These are phyloP conservation scores for Chrysosphaeria jannelii DNA, from an alignment of 2,329 filamentous ascomycete species.

Conservation along the genomic window DNA sequence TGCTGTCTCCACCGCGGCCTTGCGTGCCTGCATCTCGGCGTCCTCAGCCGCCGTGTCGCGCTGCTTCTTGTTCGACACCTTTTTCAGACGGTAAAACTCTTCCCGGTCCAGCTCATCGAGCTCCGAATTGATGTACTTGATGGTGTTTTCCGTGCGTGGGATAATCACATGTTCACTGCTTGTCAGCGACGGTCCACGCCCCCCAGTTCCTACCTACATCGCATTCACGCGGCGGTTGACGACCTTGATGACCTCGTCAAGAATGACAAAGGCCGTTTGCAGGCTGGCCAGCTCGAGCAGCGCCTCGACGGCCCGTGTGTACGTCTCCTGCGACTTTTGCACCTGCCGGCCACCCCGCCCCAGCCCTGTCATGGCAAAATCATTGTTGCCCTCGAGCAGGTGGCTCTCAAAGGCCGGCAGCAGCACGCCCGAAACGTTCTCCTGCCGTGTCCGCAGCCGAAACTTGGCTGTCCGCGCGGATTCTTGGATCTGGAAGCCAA, in stretches of 20 bases:
- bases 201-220: background rate
- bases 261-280: constrained; percentile 90
- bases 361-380: constrained; percentile 83
- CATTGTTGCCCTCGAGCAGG: constrained; percentile 64
- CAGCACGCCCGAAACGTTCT: constrained; percentile 93
- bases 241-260: constrained; percentile 97
- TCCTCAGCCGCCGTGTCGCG: constrained; percentile 42
- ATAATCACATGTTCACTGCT: constrained; percentile 74
- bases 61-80: constrained; percentile 67
- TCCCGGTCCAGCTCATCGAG: constrained; percentile 91
- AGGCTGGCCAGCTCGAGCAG: constrained; percentile 82
- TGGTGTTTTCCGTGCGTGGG: constrained; percentile 94
- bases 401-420: constrained; percentile 84
- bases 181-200: constrained; percentile 1
- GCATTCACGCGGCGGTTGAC: constrained; percentile 52
- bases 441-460: constrained; percentile 77
- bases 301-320: constrained; percentile 82
- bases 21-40: constrained; percentile 46
- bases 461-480: constrained; percentile 82
- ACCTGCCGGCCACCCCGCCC: constrained; percentile 96
- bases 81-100: constrained; percentile 93
- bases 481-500: constrained; percentile 92
- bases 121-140: constrained; percentile 98
- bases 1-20: constrained; percentile 16
- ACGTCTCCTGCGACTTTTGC: constrained; percentile 80